These are phyloP conservation scores for Glaciozyma martinii DNA, from an alignment of 768 basidiomycete species.

Conservation along the genomic window DNA sequence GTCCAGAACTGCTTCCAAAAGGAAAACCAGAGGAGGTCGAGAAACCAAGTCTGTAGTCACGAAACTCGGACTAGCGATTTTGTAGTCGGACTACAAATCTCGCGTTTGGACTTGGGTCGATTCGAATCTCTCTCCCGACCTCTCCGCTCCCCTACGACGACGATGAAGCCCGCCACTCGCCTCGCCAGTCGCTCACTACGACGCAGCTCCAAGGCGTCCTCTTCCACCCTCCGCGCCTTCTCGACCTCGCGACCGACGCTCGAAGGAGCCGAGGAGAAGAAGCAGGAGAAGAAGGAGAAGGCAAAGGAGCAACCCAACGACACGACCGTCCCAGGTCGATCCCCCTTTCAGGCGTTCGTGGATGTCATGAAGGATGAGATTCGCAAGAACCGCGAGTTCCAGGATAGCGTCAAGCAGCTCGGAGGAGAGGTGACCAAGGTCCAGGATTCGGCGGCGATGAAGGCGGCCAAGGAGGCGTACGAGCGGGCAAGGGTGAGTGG, in stretches of 20 bases:
- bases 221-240: slow-evolving; percentile 9
- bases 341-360: slow-evolving; percentile 92
- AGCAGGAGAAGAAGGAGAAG: slow-evolving; percentile 9
- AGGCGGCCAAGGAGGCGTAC: slow-evolving; percentile 78
- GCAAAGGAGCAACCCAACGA: slow-evolving; percentile 22
- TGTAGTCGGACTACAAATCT: too few species aligned
- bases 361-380: slow-evolving; percentile 88
- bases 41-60: too few species aligned
- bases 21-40: too few species aligned
- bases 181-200: not conserved
- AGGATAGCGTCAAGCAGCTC: slow-evolving; percentile 93
- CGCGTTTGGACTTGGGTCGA: too few species aligned
- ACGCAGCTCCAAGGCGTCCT: not conserved
- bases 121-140: too few species aligned
- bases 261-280: slow-evolving; percentile 3
- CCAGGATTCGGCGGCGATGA: slow-evolving; percentile 95
- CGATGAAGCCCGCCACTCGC: not conserved
- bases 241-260: slow-evolving; percentile 8
- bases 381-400: slow-evolving; percentile 83
- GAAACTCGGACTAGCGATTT: too few species aligned
- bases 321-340: slow-evolving; percentile 39
- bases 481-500: slow-evolving; percentile 78
- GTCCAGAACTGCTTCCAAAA: too few species aligned
- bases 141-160: not conserved
- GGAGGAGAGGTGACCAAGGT: slow-evolving; percentile 96